Percentiles rank a stretch among this genome's conserved stretches.
phyloP scores from a whole-genome alignment of 192 early-diverging fungal genomes.

The Backusella psychrophila region DNA sequence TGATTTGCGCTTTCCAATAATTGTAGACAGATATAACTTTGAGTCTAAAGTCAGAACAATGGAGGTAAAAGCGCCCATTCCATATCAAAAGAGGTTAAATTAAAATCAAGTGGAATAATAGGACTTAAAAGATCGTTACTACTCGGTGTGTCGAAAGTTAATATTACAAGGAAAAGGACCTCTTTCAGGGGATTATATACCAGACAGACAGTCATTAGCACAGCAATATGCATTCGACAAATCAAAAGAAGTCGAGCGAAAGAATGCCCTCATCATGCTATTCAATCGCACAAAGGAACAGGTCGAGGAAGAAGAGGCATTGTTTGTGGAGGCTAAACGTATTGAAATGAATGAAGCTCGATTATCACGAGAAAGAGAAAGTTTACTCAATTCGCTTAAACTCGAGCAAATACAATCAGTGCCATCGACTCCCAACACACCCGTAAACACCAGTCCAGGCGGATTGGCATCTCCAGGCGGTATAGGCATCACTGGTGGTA shows the following conservation, averaged over 20 bases:
- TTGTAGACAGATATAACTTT: constrained; percentile 80
- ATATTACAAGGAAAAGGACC: constrained; percentile 48
- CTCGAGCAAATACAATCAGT: constrained; percentile 45
- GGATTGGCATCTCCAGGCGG: constrained; percentile 27
- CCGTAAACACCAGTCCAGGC: constrained; percentile 5
- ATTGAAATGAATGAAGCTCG: constrained; percentile 81
- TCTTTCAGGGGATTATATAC: constrained; percentile 7
- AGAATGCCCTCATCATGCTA: constrained; percentile 71
- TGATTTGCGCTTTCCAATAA: constrained; percentile 83
- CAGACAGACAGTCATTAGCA: constrained; percentile 28
- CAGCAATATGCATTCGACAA: constrained; percentile 53
- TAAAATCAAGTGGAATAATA: constrained; percentile 23
- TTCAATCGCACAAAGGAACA: constrained; percentile 74
- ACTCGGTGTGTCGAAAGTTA: constrained; percentile 63
- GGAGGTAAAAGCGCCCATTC: constrained; percentile 32
- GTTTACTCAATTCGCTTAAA: constrained; percentile 62
- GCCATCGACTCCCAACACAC: constrained; percentile 24
- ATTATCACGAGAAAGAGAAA: constrained; percentile 77
- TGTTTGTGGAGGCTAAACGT: constrained; percentile 75
- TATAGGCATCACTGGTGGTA: constrained; percentile 38
- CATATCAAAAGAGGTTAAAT: not conserved
- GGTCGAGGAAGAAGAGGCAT: constrained; percentile 82
- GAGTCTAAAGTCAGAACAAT: constrained; percentile 40
- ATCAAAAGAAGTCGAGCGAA: constrained; percentile 71
- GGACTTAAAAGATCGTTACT: constrained; percentile 91